Evolutionary conservation across 108 stramenopile species (phyloP), one percentile per base, ranked within the genome.

Genomic region (Skeletonema grethae): DNA sequence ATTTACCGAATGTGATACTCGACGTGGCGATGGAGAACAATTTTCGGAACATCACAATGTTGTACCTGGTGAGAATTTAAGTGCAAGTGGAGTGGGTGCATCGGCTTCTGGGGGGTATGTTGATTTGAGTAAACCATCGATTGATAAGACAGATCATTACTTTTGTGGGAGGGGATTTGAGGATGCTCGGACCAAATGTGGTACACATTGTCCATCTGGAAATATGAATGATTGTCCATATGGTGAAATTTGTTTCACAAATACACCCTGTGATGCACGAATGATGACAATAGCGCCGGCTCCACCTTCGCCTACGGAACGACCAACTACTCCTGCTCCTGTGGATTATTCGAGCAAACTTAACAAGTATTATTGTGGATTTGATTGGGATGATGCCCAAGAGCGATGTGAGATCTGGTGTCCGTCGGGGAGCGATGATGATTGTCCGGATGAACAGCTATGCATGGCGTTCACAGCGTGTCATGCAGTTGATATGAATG

Each of bases 201-300:
- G 39, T 22, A 66, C 64, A 4, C 76, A 72, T 63, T 82, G 80
- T 82, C 75, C 80, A 0, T 61, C 59, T 16, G 80, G 80, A 35
- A 82, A 53, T 65, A 65, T 77, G 63, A 77, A 72, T 29, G 76
- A 77, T 63, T 82, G 80, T 77, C 80, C 80, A 0, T 28, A 59
- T n/a, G 80, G 80, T 20, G 76, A 77, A 41, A 82, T 77, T 46
- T 82, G 80, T 32, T 82, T 77, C 41, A 39, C 63, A 10, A 67
- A 72, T 61, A 82, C 80, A 9, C 75, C 80, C n/a, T 82, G 80
- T 57, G 80, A 82, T 72, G 75, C 80, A 38, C 29, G 76, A 11
- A 9, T 82, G 71, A 18, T 77, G 48, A 80, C 79, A 7, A 53
- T 31, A 24, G 79, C 63, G 8, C 79, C 79, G 25, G 30, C 56